Evolutionary conservation across 176 grass and related monocot genomes (phyloP), one percentile per base, ranked within the genome.

Genomic region (Eleusine coracana): DNA sequence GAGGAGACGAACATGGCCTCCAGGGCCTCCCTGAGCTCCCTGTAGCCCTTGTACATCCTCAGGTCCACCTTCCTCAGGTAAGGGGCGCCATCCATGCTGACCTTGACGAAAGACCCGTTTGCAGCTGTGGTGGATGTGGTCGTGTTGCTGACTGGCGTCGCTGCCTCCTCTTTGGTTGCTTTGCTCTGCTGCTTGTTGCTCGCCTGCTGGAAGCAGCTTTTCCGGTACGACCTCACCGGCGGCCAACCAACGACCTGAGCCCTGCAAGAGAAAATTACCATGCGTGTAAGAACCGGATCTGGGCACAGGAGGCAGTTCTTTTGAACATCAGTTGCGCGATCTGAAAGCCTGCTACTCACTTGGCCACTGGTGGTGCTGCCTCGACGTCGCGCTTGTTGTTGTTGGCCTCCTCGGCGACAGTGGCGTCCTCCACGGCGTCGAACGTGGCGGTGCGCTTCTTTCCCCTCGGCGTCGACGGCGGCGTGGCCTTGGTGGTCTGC

Each of bases 71-170:
- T 97, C 56, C 95, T 84, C 52, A 97, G 80, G 73, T 92, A 97
- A 1, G 95, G 95, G 13, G 92, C 92, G 10, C 92, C 95, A 66
- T 97, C 95, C 95, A 97, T 97, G 88, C 95, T 94, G 59, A 97
- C 95, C 68, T 97, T 97, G 6, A 97, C 92, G 25, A 89, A 88
- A 0, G 86, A 84, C 20, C 74, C 63, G 25, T 17, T 21, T 10
- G 34, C 34, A 37, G 36, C 3, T 0, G 83, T 12, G 0, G 51
- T 74, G 0, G 78, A 16, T 0, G 82, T 39, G 1, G 34, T n/a
- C 0, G 82, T 4, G 18, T 10, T 27, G 44, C 20, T 58, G 78
- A 28, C 34, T 6, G 8, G 8, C 8, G 31, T 34, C 31, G 14
- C 66, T 0, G 49, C 80, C 39, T 79, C 56, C 3, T 75, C 40